Base-by-base conservation (phyloP, 805 yeast species). In the Dipodascus albidus region DNA sequence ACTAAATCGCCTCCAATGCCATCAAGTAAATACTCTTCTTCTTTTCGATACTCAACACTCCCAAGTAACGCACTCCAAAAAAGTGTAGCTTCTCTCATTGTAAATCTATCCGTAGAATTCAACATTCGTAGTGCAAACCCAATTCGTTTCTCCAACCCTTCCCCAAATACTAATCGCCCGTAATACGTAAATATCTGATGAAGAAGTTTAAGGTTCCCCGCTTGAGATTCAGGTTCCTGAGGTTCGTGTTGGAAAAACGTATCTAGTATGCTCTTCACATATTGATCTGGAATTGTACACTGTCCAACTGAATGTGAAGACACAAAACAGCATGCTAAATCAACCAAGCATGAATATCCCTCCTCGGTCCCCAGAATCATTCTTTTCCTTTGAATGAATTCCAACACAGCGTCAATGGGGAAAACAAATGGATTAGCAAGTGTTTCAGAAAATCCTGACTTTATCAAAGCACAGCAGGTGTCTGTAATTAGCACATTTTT, bases 391-490 rank as follows among this genome's bases (percentile, higher is more conserved):
- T 55, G 55, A 27, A 71, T 71, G 56, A 71, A 79, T 55, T 67
- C 64, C 24, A 79, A 53, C 3, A 80, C 71, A 0, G 70, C 63
- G 0, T 66, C 65, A 2, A 71, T 55, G 0, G 69, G 67, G 54
- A 85, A 75, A 8, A 77, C 81, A 65, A 85, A 86, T 0, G 93
- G 87, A 0, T 89, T 89, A 19, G 77, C 71, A 3, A 79, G 65
- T 2, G 72, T 64, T 60, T 87, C 96, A 2, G 78, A 67, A 15
- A 87, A 66, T 0, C 95, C 95, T 15, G 70, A 60, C 59, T 79
- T 81, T 58, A 87, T 73, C 1, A 88, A 76, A 3, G 73, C 70
- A 55, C 88, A 79, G 23, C 85, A 75, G 23, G 75, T 77, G 58
- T 86, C 93, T 3, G 84, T 76, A 1, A 85, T 69, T 2, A 74